These are phyloP conservation scores for Ramaria sp. DNA, from an alignment of 768 basidiomycete species.

Conservation along the genomic window DNA sequence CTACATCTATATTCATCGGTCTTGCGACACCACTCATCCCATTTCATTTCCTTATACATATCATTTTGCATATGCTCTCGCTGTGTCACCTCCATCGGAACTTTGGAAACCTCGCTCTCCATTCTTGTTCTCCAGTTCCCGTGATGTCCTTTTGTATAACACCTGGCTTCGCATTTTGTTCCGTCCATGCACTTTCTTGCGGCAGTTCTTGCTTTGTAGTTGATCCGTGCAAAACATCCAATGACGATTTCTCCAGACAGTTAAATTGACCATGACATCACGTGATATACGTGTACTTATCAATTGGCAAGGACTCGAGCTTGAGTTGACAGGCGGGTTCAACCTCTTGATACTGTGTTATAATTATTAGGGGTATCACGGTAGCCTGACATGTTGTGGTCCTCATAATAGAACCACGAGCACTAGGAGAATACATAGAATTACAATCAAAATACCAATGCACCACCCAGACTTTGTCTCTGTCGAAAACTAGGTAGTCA, in stretches of 20 bases:
- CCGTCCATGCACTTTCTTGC: background rate
- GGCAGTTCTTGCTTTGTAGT: background rate
- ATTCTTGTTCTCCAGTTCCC: constrained; percentile 1
- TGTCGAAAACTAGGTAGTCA: constrained; percentile 14
- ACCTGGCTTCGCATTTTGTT: background rate
- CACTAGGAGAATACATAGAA: constrained; percentile 67
- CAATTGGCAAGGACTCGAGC: no score
- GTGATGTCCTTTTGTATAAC: constrained; percentile 1
- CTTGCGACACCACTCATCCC: background rate
- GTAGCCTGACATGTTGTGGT: background rate
- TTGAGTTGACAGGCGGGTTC: no score
- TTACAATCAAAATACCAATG: constrained; percentile 71
- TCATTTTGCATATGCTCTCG: constrained; percentile 6
- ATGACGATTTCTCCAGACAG: background rate
- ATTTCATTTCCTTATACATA: background rate
- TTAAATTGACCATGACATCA: background rate
- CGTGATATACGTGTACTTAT: background rate
- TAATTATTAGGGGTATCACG: background rate
- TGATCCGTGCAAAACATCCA: background rate
- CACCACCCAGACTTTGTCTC: constrained; percentile 89
- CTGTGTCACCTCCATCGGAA: constrained; percentile 1
- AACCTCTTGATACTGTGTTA: background rate
- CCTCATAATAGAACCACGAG: constrained; percentile 65
- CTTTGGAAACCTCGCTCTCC: background rate
- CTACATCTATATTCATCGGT: background rate